Evolutionary conservation across 176 grass and related monocot species (phyloP).

Genomic region (Elaeis guineensis): DNA sequence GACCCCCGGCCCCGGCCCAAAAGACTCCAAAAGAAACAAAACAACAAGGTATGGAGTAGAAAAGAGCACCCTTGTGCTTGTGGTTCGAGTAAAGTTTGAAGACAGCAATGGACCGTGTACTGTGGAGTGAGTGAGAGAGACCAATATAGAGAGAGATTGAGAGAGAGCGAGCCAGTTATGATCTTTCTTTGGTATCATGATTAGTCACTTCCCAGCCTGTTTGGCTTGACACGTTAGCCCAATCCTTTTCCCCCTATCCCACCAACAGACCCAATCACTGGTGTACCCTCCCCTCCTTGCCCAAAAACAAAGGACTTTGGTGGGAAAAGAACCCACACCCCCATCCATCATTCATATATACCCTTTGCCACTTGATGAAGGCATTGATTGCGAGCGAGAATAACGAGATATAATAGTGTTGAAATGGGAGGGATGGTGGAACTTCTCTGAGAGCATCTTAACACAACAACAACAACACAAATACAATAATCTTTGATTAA

Average conservation of each 20-base stretch:
- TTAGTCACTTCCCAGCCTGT: background rate
- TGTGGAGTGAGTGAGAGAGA: too few species aligned
- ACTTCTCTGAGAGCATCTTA: too few species aligned
- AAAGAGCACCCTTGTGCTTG: background rate
- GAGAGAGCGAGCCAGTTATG: too few species aligned
- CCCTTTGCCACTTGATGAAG: too few species aligned
- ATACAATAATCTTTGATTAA: background rate
- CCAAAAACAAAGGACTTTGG: background rate
- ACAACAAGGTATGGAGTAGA: background rate
- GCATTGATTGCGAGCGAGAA: too few species aligned
- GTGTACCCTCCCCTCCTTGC: background rate
- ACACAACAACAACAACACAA: background rate
- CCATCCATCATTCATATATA: too few species aligned
- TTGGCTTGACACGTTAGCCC: constrained; percentile 5
- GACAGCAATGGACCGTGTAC: too few species aligned
- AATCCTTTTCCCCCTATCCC: background rate
- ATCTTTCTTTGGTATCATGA: constrained; percentile 9
- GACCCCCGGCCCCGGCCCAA: background rate
- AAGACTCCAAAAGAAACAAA: constrained; percentile 10
- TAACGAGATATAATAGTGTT: too few species aligned
- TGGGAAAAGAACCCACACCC: too few species aligned
- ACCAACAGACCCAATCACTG: background rate
- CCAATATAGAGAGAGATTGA: too few species aligned
- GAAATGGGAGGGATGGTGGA: too few species aligned
- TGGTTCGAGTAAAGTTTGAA: too few species aligned